Conservation (phyloP, 2,329 filamentous ascomycete species). For the Trichothecium roseum region DNA sequence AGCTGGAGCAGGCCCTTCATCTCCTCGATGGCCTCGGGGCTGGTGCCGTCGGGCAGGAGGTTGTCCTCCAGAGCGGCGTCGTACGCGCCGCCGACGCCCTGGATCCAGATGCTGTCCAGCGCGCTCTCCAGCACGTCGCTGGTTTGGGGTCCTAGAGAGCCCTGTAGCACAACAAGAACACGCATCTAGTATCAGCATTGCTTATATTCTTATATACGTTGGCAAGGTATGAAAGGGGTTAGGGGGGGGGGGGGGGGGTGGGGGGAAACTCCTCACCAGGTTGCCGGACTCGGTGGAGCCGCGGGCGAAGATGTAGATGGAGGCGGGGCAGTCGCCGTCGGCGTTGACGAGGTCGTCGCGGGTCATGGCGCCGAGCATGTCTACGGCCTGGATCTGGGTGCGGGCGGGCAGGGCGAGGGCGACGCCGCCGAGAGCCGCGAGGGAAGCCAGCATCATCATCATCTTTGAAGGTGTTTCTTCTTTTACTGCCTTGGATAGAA, state of each 20-base stretch:
- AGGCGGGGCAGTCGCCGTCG: conserved; percentile 18
- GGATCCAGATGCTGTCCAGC: conserved; percentile 24
- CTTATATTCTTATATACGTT: no score
- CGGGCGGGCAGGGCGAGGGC: conserved; percentile 7
- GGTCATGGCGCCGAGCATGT: no score
- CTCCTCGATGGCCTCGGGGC: conserved; percentile 25
- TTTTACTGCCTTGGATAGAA: no score
- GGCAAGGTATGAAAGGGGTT: not conserved
- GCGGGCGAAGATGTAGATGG: conserved; percentile 28
- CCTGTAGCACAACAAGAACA: no score
- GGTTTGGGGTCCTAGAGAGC: conserved; percentile 16
- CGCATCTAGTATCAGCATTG: no score
- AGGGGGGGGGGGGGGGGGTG: not conserved
- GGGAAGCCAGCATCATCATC: conserved; percentile 12
- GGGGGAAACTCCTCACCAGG: conserved; percentile 15
- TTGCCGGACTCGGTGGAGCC: conserved; percentile 26
- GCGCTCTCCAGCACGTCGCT: conserved; percentile 15
- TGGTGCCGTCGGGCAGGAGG: conserved; percentile 25
- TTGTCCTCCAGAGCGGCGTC: conserved; percentile 23
- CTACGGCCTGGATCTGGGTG: no score
- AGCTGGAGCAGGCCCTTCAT: conserved; percentile 27
- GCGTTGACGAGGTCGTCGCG: conserved; percentile 17
- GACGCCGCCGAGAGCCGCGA: conserved; percentile 7
- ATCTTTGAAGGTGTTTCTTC: no score
- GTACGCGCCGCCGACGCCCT: conserved; percentile 32